Conservation (phyloP, 2,329 filamentous ascomycete genomes). For the Fusarium sp. region DNA sequence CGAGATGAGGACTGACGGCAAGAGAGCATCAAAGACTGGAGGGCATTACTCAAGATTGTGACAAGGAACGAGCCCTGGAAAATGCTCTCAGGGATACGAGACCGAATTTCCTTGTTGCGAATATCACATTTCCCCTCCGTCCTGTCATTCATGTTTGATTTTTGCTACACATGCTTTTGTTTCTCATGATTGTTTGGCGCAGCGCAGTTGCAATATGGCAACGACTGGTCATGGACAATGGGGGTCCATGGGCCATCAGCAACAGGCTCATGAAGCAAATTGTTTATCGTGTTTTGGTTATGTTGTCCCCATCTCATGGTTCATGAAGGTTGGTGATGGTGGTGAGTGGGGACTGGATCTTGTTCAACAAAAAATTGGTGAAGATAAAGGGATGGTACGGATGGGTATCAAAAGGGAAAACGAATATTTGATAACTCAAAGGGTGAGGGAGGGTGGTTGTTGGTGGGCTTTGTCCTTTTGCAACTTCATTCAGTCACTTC, state of each 20-base stretch:
- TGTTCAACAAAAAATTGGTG: not conserved
- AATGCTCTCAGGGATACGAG: not conserved
- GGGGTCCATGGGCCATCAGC: not conserved
- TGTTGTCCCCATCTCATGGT: not conserved
- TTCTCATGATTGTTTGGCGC: conserved; percentile 8
- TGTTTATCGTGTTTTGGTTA: conserved; percentile 1
- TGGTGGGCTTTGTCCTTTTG: conserved; percentile 13
- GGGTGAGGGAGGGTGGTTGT: not conserved
- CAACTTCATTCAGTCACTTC: not conserved
- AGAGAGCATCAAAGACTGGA: not conserved
- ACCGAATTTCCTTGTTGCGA: not conserved
- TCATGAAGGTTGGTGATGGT: not conserved
- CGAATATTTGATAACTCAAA: not conserved
- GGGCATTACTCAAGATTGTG: not conserved
- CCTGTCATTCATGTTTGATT: conserved; percentile 25
- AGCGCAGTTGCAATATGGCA: not conserved
- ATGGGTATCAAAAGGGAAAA: not conserved
- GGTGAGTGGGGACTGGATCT: not conserved
- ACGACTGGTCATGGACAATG: not conserved
- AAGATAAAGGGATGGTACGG: not conserved
- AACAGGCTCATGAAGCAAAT: not conserved
- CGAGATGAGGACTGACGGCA: not conserved
- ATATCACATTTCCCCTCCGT: not conserved
- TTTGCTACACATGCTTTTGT: not conserved
- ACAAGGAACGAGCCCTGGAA: not conserved